A percentile compares a stretch with the other conserved stretches of the same genome.
phyloP scores from a whole-genome alignment of 169 alveolate genomes.

The Sarcocystis neurona region DNA sequence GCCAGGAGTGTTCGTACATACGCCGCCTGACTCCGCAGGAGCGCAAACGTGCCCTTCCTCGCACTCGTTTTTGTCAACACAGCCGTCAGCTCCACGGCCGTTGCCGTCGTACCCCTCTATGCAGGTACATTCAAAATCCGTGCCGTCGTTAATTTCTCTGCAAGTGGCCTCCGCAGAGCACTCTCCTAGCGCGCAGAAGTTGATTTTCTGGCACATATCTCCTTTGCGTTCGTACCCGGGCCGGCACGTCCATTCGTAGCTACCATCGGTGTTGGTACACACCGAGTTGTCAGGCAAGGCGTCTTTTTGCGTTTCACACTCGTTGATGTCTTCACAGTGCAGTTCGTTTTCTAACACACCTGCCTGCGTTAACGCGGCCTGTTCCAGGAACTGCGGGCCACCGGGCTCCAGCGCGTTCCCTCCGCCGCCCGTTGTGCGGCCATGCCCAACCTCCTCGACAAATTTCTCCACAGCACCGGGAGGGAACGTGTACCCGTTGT shows the following conservation, averaged over 20 bases:
- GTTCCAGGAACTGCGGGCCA: no score
- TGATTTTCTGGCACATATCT: conserved; percentile 63
- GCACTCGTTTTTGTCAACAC: conserved; percentile 72
- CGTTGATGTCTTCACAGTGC: conserved; percentile 70
- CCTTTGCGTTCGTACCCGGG: conserved; percentile 62
- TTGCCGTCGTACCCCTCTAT: conserved; percentile 62
- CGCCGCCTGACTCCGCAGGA: conserved; percentile 34
- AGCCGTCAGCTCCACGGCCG: conserved; percentile 65
- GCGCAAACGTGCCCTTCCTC: conserved; percentile 25
- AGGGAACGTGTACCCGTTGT: conserved; percentile 52
- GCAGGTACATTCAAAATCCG: conserved; percentile 49
- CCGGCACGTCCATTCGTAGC: conserved; percentile 67
- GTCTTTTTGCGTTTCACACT: conserved; percentile 58
- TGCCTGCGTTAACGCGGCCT: no score
- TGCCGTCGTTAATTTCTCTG: conserved; percentile 63
- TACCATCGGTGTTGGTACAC: conserved; percentile 72
- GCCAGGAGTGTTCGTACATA: conserved; percentile 61
- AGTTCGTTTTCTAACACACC: not conserved
- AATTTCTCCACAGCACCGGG: no score
- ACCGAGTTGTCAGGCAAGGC: conserved; percentile 22
- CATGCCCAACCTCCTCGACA: no score
- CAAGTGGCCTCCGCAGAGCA: conserved; percentile 65
- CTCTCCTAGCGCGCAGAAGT: conserved; percentile 65
- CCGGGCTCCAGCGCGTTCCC: no score
- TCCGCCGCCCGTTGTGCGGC: no score